A percentile compares a stretch with the other conserved stretches of the same genome.
Evolutionary conservation across 2,329 filamentous ascomycete species (phyloP).

Genomic region (Trichoderma koningii): DNA sequence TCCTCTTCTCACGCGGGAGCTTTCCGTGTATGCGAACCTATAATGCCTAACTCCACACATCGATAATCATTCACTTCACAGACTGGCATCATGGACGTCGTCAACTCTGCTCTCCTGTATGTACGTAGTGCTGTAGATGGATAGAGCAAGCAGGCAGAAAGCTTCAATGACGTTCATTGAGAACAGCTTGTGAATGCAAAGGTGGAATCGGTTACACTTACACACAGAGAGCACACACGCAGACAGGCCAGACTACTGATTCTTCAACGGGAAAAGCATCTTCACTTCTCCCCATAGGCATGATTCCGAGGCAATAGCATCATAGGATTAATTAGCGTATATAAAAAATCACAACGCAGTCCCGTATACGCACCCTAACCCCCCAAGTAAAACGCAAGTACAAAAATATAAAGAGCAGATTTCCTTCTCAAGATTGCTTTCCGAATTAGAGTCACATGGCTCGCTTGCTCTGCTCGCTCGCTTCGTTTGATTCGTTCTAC

Average conservation of each 20-base stretch:
- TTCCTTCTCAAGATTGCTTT: slow-evolving; percentile 4
- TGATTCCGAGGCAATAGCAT: neutral
- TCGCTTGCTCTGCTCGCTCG: neutral
- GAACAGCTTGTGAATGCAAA: no score
- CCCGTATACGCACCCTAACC: neutral
- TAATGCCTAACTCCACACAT: neutral
- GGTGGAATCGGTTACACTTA: no score
- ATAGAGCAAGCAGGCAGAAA: no score
- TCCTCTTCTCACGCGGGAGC: neutral
- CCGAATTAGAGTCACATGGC: neutral
- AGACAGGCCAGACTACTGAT: no score
- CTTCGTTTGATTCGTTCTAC: slow-evolving; percentile 6
- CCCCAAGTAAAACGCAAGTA: no score
- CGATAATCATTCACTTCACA: no score
- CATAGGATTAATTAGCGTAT: neutral
- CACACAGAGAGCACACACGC: no score
- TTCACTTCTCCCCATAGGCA: neutral
- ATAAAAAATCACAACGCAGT: neutral
- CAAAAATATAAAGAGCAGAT: neutral
- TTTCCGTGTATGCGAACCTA: neutral
- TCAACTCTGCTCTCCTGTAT: no score
- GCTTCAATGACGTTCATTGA: no score
- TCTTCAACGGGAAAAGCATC: neutral
- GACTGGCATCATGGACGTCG: no score
- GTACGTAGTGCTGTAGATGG: no score